Evolutionary conservation across 2,329 filamentous ascomycete species (phyloP).

Genomic region (Xylogone sp.): DNA sequence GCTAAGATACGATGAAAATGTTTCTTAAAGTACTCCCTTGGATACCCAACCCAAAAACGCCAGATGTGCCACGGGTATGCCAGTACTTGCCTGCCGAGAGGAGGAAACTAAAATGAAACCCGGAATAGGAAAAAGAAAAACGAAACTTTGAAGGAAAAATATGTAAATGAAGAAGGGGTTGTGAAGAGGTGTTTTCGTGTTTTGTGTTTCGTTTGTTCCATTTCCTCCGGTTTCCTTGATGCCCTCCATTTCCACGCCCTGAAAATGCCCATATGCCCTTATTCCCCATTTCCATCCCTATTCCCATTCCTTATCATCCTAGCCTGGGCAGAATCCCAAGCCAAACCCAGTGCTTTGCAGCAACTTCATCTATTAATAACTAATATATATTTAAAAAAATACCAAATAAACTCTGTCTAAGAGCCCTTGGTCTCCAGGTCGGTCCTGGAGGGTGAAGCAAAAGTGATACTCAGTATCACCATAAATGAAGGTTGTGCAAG

Average conservation of each 20-base stretch:
- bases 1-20: not conserved
- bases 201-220: slow-evolving; percentile 8
- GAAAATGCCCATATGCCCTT: not conserved
- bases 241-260: slow-evolving; percentile 1
- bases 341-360: slow-evolving; percentile 10
- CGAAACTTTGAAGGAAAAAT: slow-evolving; percentile 3
- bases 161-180: slow-evolving; percentile 3
- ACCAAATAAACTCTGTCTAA: not conserved
- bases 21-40: slow-evolving; percentile 1
- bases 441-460: slow-evolving; percentile 9
- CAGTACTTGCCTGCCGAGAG: slow-evolving; percentile 1
- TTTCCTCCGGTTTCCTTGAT: slow-evolving; percentile 1
- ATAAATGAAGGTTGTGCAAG: slow-evolving; percentile 16
- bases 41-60: slow-evolving; percentile 14
- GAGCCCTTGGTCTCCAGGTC: not conserved
- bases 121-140: slow-evolving; percentile 3
- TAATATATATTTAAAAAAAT: not conserved
- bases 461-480: slow-evolving; percentile 13
- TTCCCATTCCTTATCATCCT: slow-evolving; percentile 3
- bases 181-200: slow-evolving; percentile 1
- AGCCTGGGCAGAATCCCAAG: slow-evolving; percentile 1
- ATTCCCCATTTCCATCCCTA: slow-evolving; percentile 7
- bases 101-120: slow-evolving; percentile 4
- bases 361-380: slow-evolving; percentile 5
- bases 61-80: slow-evolving; percentile 18